Conservation (phyloP, 129 eudicot genomes). For the Gnaphalium uliginosum region DNA sequence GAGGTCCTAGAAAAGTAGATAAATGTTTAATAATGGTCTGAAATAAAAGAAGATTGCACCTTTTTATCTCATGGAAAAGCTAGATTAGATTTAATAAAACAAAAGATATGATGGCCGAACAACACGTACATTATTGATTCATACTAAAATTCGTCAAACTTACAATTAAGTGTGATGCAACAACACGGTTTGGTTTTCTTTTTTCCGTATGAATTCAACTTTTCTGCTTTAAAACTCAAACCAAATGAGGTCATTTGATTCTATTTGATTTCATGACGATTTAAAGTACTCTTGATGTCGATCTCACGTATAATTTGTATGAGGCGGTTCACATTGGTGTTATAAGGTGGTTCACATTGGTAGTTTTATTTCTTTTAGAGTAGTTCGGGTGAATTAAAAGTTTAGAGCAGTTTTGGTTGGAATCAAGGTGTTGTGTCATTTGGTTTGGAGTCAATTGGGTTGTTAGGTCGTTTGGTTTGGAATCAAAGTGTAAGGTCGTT, state of each 20-base stretch:
- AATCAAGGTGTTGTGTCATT: no score
- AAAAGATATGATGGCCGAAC: not conserved
- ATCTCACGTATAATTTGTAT: no score
- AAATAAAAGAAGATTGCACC: not conserved
- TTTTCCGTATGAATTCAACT: not conserved
- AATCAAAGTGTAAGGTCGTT: no score
- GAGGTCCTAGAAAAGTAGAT: not conserved
- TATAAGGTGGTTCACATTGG: no score
- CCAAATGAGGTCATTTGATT: not conserved
- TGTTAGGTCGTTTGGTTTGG: no score
- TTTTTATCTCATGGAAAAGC: not conserved
- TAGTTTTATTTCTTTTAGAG: no score
- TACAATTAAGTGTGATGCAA: not conserved
- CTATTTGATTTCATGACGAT: not conserved
- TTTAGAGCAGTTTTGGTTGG: no score
- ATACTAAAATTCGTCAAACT: not conserved
- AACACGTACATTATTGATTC: slow-evolving; percentile 1
- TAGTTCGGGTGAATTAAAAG: no score
- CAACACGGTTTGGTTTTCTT: slow-evolving; percentile 10
- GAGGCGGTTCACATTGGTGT: no score
- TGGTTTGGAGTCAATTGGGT: no score
- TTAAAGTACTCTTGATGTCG: not conserved
- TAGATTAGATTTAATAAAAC: not conserved
- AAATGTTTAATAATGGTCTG: not conserved
- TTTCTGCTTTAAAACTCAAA: not conserved